Evolutionary conservation across 352 stramenopile species (phyloP).

Genomic region (Halophytophthora polymorphica): DNA sequence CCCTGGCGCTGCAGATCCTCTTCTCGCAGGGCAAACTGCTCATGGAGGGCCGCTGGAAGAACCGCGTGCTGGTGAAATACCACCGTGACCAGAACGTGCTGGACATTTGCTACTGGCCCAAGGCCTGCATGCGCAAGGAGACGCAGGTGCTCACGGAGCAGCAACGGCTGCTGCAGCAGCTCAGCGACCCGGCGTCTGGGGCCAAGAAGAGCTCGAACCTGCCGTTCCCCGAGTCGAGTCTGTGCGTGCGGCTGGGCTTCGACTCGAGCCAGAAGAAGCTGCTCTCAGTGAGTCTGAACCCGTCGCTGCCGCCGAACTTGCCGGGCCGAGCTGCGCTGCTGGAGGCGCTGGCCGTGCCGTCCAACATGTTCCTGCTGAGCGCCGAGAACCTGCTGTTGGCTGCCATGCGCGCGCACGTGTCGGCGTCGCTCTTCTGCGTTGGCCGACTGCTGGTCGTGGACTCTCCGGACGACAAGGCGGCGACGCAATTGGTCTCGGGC

Average conservation of each 20-base stretch:
- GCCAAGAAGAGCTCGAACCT: conserved; percentile 20
- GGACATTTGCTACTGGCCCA: conserved; percentile 82
- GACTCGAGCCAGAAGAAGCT: conserved; percentile 61
- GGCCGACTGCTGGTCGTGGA: conserved; percentile 70
- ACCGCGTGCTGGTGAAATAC: conserved; percentile 73
- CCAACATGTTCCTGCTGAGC: conserved; percentile 78
- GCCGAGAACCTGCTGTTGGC: conserved; percentile 72
- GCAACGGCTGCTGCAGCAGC: conserved; percentile 54
- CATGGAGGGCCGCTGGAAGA: conserved; percentile 81
- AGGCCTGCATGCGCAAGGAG: conserved; percentile 64
- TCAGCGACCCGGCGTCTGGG: conserved; percentile 35
- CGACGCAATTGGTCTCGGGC: conserved; percentile 63
- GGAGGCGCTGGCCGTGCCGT: conserved; percentile 61
- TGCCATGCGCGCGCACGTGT: conserved; percentile 73
- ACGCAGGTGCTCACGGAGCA: conserved; percentile 48
- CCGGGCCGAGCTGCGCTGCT: conserved; percentile 46
- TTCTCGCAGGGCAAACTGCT: conserved; percentile 69
- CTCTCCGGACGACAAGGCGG: conserved; percentile 43
- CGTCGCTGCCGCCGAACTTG: conserved; percentile 62
- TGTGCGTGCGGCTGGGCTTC: conserved; percentile 67
- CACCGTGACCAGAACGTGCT: conserved; percentile 75
- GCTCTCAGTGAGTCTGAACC: conserved; percentile 58
- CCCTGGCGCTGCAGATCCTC: conserved; percentile 73
- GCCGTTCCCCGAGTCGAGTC: conserved; percentile 58
- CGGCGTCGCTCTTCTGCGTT: conserved; percentile 67